Evolutionary conservation across 164 flowering plant species (phyloP).

Genomic region (Dillenia turbinata): DNA sequence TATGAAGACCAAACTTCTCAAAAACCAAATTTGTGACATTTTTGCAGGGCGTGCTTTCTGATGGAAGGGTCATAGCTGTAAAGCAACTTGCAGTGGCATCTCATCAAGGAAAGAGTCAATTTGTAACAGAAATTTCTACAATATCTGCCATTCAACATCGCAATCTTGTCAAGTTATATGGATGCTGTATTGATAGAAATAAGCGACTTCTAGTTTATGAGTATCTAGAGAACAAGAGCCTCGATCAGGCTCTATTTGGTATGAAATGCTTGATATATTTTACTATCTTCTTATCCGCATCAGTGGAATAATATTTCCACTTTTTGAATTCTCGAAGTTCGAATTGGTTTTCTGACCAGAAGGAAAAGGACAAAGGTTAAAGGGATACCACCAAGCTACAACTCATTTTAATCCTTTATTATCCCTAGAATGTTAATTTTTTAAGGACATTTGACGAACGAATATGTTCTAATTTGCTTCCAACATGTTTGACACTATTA

Average conservation of each 20-base stretch:
- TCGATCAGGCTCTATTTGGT: constrained; percentile 64
- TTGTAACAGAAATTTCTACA: constrained; percentile 48
- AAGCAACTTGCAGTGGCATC: constrained; percentile 59
- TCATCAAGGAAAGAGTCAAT: constrained; percentile 48
- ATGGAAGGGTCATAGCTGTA: constrained; percentile 48
- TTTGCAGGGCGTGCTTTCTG: constrained; percentile 38
- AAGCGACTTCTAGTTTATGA: constrained; percentile 62
- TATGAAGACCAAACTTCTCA: background rate
- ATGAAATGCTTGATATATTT: background rate
- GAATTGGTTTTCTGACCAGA: too few species aligned
- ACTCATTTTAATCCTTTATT: too few species aligned
- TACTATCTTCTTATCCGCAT: background rate
- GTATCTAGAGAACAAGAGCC: constrained; percentile 69
- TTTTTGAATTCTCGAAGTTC: background rate
- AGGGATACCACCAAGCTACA: too few species aligned
- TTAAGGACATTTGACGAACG: too few species aligned
- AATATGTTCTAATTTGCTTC: too few species aligned
- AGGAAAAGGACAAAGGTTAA: too few species aligned
- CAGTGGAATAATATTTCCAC: background rate
- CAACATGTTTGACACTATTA: too few species aligned
- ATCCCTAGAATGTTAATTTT: too few species aligned
- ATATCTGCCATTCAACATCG: constrained; percentile 50
- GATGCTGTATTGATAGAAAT: constrained; percentile 57
- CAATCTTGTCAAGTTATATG: constrained; percentile 54
- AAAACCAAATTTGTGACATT: background rate